Evolutionary conservation across 495 filamentous ascomycete genomes (phyloP).

Genomic region (Parathielavia hyrcaniae): DNA sequence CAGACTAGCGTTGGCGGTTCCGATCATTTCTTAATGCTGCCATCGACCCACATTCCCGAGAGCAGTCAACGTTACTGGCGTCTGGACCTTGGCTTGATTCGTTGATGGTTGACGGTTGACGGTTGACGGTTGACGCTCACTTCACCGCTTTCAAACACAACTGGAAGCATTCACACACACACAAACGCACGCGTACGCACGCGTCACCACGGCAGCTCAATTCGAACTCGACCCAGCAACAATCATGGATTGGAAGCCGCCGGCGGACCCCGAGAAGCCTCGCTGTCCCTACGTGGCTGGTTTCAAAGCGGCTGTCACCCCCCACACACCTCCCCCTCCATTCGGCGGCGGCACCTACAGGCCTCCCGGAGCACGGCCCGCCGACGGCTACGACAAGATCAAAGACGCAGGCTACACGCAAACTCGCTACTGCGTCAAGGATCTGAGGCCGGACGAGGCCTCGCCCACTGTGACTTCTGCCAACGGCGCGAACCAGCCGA

Average conservation of each 20-base stretch:
- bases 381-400: background rate
- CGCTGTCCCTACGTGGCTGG: background rate
- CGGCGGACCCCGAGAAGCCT: background rate
- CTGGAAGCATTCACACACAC: too few relatives aligned
- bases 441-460: background rate
- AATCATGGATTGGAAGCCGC: background rate
- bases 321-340: slow-evolving; percentile 1
- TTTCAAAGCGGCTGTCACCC: background rate
- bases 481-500: background rate
- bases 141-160: too few relatives aligned
- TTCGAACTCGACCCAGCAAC: too few relatives aligned
- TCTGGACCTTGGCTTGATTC: too few relatives aligned
- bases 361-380: background rate
- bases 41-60: too few relatives aligned
- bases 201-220: too few relatives aligned
- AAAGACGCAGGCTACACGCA: background rate
- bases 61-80: too few relatives aligned
- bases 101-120: too few relatives aligned
- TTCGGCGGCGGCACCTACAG: background rate
- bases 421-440: background rate
- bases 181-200: too few relatives aligned
- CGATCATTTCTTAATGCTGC: too few relatives aligned
- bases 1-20: too few relatives aligned
- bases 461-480: background rate
- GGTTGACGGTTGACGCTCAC: too few relatives aligned